phyloP scores from a whole-genome alignment of 2,329 filamentous ascomycete genomes.

The Cytospora piceae region DNA sequence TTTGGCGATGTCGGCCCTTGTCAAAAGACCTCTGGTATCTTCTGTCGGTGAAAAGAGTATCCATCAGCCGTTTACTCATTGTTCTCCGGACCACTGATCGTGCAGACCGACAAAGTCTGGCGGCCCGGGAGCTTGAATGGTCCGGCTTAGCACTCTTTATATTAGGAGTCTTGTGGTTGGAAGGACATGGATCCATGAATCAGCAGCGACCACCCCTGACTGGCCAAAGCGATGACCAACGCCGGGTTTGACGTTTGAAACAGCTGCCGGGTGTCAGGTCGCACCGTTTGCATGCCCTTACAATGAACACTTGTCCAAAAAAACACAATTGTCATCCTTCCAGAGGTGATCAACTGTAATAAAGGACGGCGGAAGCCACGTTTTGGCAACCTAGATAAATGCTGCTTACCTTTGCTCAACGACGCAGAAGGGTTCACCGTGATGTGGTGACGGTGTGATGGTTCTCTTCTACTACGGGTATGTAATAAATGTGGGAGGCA shows the following conservation, averaged over 20 bases:
- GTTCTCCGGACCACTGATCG: conserved; percentile 4
- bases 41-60: conserved; percentile 18
- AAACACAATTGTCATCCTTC: conserved; percentile 5
- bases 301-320: conserved; percentile 14
- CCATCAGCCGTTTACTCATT: neutral
- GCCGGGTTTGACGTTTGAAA: conserved; percentile 29
- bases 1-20: conserved; percentile 17
- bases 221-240: conserved; percentile 26
- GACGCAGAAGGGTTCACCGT: neutral
- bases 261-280: conserved; percentile 13
- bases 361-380: neutral
- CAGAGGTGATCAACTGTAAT: neutral
- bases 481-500: conserved; percentile 12
- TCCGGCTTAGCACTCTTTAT: conserved; percentile 18
- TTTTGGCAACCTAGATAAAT: neutral
- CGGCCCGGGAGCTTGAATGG: conserved; percentile 8
- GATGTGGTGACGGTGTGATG: conserved; percentile 5
- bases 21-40: neutral
- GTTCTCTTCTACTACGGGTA: neutral
- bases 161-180: conserved; percentile 20
- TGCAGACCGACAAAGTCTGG: conserved; percentile 1
- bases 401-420: neutral
- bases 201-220: conserved; percentile 21
- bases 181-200: conserved; percentile 7
- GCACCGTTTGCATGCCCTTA: conserved; percentile 16